phyloP scores from a whole-genome alignment of 2,329 filamentous ascomycete genomes.

The Paracamarosporium sp. region DNA sequence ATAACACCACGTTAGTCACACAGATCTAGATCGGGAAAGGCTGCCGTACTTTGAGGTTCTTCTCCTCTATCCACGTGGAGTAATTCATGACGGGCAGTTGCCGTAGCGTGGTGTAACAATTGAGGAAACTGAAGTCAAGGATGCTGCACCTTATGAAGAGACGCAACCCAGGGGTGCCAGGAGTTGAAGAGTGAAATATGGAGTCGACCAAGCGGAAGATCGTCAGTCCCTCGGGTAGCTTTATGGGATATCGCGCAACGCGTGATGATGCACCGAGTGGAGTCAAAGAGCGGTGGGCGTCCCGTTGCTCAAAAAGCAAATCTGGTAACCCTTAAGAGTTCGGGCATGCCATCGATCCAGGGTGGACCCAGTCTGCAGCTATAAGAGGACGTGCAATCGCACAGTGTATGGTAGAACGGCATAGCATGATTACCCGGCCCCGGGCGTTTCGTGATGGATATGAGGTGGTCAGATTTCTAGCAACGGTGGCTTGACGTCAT shows the following conservation, averaged over 20 bases:
- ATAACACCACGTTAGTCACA: neutral
- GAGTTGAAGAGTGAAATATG: neutral
- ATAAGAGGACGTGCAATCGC: neutral
- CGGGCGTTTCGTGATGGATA: neutral
- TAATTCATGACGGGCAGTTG: constrained; percentile 46
- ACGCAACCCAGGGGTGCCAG: neutral
- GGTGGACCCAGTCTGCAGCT: neutral
- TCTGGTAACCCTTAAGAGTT: neutral
- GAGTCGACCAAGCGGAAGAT: neutral
- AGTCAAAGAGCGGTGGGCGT: constrained; percentile 5
- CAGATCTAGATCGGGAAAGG: neutral
- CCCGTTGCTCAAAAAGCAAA: neutral
- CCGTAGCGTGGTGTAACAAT: neutral
- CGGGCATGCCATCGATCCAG: neutral
- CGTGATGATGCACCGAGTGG: constrained; percentile 7
- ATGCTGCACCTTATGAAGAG: neutral
- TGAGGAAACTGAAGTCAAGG: too few relatives aligned
- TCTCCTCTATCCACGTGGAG: constrained; percentile 54
- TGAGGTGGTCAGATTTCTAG: neutral
- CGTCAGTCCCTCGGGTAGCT: neutral
- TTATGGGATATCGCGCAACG: neutral
- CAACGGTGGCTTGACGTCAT: constrained; percentile 3
- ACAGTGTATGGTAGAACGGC: neutral
- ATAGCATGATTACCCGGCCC: constrained; percentile 2
- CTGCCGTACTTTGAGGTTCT: constrained; percentile 50